phyloP scores from a whole-genome alignment of 208 protist genomes.

The Trichomonas tenax region DNA sequence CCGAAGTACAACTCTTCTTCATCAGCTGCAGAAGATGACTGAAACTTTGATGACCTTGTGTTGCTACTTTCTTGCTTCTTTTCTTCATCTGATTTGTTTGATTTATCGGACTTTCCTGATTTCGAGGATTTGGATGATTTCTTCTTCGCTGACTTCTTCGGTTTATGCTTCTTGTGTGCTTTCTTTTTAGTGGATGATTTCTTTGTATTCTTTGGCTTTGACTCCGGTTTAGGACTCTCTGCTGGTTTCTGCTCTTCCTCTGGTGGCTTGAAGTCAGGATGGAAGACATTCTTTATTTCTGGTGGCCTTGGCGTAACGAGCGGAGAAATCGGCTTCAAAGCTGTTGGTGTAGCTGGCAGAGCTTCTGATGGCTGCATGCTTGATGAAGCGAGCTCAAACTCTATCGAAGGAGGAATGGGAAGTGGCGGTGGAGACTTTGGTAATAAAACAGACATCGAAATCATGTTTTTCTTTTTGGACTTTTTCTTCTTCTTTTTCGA shows the following conservation, averaged over 20 bases:
- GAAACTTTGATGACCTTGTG: neutral
- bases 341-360: neutral
- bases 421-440: neutral
- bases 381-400: neutral
- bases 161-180: neutral
- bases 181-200: neutral
- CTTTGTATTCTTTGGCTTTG: neutral
- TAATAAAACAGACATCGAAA: neutral
- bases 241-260: no score
- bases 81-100: neutral
- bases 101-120: neutral
- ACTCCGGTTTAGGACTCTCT: neutral
- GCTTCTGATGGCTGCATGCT: neutral
- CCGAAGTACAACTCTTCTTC: neutral
- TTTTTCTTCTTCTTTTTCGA: neutral
- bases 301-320: neutral
- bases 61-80: neutral
- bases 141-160: neutral
- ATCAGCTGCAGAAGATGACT: neutral
- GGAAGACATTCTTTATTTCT: neutral
- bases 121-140: neutral
- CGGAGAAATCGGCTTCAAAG: neutral
- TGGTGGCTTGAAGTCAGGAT: neutral
- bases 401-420: neutral
- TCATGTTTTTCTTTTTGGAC: neutral